These are phyloP conservation scores for Teratosphaeriaceae sp. DNA, from an alignment of 2,329 filamentous ascomycete species.

Conservation along the genomic window DNA sequence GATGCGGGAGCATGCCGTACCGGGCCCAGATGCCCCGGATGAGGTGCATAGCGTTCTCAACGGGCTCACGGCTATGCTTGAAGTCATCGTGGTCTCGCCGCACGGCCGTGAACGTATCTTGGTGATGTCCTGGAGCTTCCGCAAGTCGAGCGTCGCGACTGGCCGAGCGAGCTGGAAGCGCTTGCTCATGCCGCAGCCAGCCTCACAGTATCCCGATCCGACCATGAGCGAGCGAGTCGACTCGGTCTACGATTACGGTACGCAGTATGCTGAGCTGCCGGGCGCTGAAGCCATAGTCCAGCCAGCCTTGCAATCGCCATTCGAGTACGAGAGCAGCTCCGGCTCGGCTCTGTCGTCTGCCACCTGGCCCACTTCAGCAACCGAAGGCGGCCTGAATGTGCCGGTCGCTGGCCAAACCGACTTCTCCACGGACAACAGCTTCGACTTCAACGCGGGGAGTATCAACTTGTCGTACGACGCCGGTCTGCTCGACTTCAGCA, in stretches of 20 bases:
- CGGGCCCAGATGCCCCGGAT: constrained; percentile 9
- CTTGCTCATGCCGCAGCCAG: constrained; percentile 15
- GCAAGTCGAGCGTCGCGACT: constrained; percentile 14
- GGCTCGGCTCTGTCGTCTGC: constrained; percentile 22
- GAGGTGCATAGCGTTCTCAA: constrained; percentile 29
- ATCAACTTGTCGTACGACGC: constrained; percentile 36
- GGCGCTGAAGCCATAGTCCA: constrained; percentile 6
- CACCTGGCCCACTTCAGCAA: constrained; percentile 19
- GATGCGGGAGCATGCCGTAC: constrained; percentile 11
- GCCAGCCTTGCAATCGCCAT: constrained; percentile 22
- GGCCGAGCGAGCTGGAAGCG: constrained; percentile 24
- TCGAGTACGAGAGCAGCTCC: constrained; percentile 24
- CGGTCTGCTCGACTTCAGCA: constrained; percentile 10
- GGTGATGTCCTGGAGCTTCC: constrained; percentile 25
- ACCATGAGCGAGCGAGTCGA: constrained; percentile 16
- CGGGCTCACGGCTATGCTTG: constrained; percentile 36
- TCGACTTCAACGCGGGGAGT: constrained; percentile 35
- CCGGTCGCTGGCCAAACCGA: constrained; percentile 9
- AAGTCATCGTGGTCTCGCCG: constrained; percentile 31
- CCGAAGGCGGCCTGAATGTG: constrained; percentile 13
- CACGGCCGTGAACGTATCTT: constrained; percentile 23
- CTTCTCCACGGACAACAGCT: constrained; percentile 26
- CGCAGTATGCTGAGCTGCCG: constrained; percentile 11
- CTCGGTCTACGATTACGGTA: constrained; percentile 17
- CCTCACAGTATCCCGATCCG: constrained; percentile 7